These are phyloP conservation scores for Fraxinus greggii DNA, from an alignment of 305 asterid genomes.

Conservation along the genomic window DNA sequence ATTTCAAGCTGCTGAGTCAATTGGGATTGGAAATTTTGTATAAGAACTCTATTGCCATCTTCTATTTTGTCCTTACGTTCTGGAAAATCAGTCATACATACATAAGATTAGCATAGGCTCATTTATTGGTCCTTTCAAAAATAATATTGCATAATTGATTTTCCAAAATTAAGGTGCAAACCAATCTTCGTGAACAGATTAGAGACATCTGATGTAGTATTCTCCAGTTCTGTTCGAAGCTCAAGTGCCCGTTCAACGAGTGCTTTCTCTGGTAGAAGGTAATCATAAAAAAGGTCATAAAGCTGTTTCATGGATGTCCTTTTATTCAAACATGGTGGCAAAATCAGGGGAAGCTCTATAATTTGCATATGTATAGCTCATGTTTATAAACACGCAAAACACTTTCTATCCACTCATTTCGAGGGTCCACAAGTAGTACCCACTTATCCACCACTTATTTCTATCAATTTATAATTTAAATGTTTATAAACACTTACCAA, in stretches of 20 bases:
- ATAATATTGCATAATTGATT: background rate
- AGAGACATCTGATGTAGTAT: constrained; percentile 47
- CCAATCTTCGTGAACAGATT: constrained; percentile 44
- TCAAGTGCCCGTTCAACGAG: constrained; percentile 49
- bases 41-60: constrained; percentile 39
- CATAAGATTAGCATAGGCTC: background rate
- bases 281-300: background rate
- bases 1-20: constrained; percentile 51
- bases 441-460: background rate
- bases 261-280: constrained; percentile 36
- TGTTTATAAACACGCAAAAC: background rate
- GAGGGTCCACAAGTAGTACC: background rate
- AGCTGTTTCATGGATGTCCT: background rate
- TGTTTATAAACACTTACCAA: background rate
- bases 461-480: background rate
- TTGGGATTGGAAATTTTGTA: constrained; percentile 33
- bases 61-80: constrained; percentile 46
- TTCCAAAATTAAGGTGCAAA: constrained; percentile 22
- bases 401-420: background rate
- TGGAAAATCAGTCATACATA: constrained; percentile 18
- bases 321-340: background rate
- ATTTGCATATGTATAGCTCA: background rate
- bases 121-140: background rate
- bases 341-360: background rate
- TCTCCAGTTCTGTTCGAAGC: constrained; percentile 53